phyloP scores from a whole-genome alignment of 108 stramenopile species.

The Hondaea fermentalgiana region DNA sequence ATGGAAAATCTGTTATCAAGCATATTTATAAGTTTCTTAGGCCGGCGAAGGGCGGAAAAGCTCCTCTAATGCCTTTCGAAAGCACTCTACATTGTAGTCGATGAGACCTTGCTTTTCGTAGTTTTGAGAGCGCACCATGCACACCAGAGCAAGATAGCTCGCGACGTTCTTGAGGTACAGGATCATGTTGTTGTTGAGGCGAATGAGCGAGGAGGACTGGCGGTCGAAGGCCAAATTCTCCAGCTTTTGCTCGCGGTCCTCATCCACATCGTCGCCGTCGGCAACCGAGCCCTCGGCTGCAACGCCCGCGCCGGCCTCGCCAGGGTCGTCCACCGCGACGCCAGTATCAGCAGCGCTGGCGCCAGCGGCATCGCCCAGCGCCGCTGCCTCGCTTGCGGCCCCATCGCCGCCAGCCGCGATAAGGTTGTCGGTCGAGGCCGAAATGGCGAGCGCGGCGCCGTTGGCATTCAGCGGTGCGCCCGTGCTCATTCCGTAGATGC shows the following conservation, averaged over 20 bases:
- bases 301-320: not conserved
- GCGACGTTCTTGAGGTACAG: slow-evolving; percentile 87
- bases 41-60: slow-evolving; percentile 26
- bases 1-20: not conserved
- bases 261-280: not conserved
- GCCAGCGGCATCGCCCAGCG: slow-evolving; percentile 46
- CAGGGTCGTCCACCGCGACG: not conserved
- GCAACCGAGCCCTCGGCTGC: not conserved
- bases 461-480: slow-evolving; percentile 12
- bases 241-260: slow-evolving; percentile 30
- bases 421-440: not conserved
- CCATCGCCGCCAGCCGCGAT: slow-evolving; percentile 5
- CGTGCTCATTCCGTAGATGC: slow-evolving; percentile 76
- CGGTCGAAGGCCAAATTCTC: slow-evolving; percentile 74
- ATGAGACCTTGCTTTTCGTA: slow-evolving; percentile 82
- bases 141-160: slow-evolving; percentile 89
- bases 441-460: not conserved
- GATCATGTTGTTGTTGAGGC: slow-evolving; percentile 87
- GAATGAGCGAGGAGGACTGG: slow-evolving; percentile 80
- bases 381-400: slow-evolving; percentile 57
- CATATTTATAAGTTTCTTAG: not conserved
- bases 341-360: not conserved
- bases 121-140: slow-evolving; percentile 80
- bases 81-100: slow-evolving; percentile 88
- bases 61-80: slow-evolving; percentile 72